Evolutionary conservation across 2,329 filamentous ascomycete species (phyloP).

Genomic region (Sporothrix inflata): DNA sequence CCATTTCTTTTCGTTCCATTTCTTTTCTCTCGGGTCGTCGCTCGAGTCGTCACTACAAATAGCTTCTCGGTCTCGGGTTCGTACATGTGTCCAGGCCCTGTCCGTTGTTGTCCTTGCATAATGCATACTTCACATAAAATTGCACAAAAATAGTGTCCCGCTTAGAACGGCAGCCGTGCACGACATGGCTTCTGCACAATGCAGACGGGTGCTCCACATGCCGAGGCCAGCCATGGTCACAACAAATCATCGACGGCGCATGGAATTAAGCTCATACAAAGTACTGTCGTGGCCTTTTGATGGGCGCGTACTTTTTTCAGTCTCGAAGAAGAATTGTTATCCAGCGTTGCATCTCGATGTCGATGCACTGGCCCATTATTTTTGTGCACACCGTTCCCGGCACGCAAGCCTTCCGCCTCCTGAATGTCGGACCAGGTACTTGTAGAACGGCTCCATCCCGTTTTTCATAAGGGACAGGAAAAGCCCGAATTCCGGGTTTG

Average conservation of each 20-base stretch:
- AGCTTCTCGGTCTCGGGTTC: background rate
- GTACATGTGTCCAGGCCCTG: background rate
- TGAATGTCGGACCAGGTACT: background rate
- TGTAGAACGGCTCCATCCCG: background rate
- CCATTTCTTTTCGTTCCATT: background rate
- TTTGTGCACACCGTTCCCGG: background rate
- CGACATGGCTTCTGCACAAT: background rate
- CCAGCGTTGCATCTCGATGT: conserved; percentile 10
- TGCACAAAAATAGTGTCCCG: conserved; percentile 11
- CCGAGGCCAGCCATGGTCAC: background rate
- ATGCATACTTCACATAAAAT: background rate
- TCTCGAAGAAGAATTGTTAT: no score
- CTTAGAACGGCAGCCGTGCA: background rate
- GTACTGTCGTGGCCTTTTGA: background rate
- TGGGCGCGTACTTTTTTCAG: no score
- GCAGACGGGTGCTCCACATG: conserved; percentile 5
- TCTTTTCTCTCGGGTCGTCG: background rate
- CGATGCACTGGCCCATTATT: background rate
- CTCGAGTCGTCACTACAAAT: background rate
- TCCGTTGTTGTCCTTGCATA: background rate
- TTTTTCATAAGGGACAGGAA: background rate
- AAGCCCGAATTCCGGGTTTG: background rate
- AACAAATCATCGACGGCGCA: background rate
- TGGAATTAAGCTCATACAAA: background rate
- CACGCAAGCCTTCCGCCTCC: background rate